Percentiles rank a stretch among this genome's conserved stretches.
Evolutionary conservation across 2,329 filamentous ascomycete species (phyloP).

Genomic region (Fonsecaea pugnacius): DNA sequence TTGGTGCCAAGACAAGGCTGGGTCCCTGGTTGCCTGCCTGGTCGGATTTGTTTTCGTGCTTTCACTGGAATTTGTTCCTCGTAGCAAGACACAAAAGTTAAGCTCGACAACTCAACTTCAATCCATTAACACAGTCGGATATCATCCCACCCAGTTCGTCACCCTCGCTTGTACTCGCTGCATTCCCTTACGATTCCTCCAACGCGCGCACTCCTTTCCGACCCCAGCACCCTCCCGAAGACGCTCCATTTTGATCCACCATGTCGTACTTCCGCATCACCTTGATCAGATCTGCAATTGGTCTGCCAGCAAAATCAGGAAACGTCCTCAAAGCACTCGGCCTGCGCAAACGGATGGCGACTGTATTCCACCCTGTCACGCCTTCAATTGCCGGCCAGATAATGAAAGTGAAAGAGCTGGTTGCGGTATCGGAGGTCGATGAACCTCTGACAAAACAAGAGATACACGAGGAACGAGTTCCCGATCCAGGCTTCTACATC

Average conservation of each 20-base stretch:
- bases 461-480: slow-evolving; percentile 72
- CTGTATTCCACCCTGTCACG: slow-evolving; percentile 85
- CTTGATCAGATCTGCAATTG: slow-evolving; percentile 85
- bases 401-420: slow-evolving; percentile 90
- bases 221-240: not conserved
- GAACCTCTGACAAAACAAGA: slow-evolving; percentile 66
- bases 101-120: not conserved
- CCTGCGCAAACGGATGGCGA: slow-evolving; percentile 79
- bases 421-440: slow-evolving; percentile 79
- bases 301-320: slow-evolving; percentile 76
- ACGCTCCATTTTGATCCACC: not conserved
- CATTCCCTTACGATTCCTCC: not conserved
- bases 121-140: not conserved
- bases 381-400: slow-evolving; percentile 85
- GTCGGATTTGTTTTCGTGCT: not conserved
- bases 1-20: not conserved
- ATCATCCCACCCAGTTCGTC: not conserved
- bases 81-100: too few relatives aligned
- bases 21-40: not conserved
- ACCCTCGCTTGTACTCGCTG: not conserved
- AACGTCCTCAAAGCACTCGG: slow-evolving; percentile 85
- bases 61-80: not conserved
- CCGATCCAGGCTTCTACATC: slow-evolving; percentile 79
- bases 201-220: not conserved
- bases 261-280: slow-evolving; percentile 75